Conservation (phyloP, 352 stramenopile genomes). For the Globisporangium lucens region DNA sequence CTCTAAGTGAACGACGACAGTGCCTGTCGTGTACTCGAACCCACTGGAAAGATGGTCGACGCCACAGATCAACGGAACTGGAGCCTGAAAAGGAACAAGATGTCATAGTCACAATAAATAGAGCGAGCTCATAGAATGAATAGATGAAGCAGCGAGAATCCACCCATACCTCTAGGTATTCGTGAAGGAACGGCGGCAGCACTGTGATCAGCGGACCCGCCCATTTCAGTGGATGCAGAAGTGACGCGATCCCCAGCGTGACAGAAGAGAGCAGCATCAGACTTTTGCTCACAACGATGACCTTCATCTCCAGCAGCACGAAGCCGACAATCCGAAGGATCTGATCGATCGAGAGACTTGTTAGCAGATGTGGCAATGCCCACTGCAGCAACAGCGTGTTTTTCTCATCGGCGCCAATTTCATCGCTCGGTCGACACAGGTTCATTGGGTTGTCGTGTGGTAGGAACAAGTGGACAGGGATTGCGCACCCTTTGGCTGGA, state of each 20-base stretch:
- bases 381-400: constrained; percentile 41
- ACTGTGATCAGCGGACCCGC: constrained; percentile 50
- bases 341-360: constrained; percentile 32
- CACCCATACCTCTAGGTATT: constrained; percentile 47
- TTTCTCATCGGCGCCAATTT: constrained; percentile 36
- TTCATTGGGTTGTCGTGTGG: constrained; percentile 13
- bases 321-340: constrained; percentile 41
- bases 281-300: constrained; percentile 47
- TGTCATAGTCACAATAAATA: not conserved
- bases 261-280: constrained; percentile 39
- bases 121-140: not conserved
- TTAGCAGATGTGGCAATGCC: constrained; percentile 36
- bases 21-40: constrained; percentile 38
- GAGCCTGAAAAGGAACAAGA: constrained; percentile 23
- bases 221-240: constrained; percentile 48
- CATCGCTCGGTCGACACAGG: constrained; percentile 29
- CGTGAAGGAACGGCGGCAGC: constrained; percentile 41
- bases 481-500: constrained; percentile 19
- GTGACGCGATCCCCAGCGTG: constrained; percentile 36
- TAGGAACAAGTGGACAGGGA: constrained; percentile 24
- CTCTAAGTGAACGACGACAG: constrained; percentile 32
- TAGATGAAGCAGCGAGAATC: not conserved
- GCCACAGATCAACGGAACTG: constrained; percentile 50
- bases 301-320: constrained; percentile 49
- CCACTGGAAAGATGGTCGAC: constrained; percentile 34